Evolutionary conservation across 441 rosid species (phyloP).

Genomic region (Breynia disticha): DNA sequence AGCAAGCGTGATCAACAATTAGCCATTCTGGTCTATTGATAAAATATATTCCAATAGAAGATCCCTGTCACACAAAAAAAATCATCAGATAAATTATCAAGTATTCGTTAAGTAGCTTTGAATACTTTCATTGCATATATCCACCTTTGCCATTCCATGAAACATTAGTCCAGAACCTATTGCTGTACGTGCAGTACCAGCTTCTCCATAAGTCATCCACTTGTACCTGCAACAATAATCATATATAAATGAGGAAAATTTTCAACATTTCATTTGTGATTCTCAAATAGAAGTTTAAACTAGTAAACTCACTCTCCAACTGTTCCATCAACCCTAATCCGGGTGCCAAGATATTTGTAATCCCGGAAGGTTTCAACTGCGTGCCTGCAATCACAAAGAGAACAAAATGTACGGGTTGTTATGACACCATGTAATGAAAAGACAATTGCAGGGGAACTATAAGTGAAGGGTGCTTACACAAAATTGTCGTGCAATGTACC

Average conservation of each 20-base stretch:
- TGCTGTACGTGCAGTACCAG: conserved; percentile 74
- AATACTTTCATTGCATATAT: background rate
- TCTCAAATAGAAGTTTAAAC: conserved; percentile 5
- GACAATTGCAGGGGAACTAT: background rate
- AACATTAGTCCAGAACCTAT: conserved; percentile 75
- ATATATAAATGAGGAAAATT: conserved; percentile 10
- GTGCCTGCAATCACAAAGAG: conserved; percentile 36
- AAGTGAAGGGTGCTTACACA: conserved; percentile 44
- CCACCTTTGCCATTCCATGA: conserved; percentile 69
- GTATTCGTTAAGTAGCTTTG: background rate
- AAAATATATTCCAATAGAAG: conserved; percentile 80
- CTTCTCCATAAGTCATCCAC: conserved; percentile 99
- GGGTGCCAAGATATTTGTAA: conserved; percentile 83
- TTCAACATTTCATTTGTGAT: conserved; percentile 6
- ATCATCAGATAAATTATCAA: background rate
- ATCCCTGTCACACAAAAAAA: conserved; percentile 43
- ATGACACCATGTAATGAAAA: too few relatives aligned
- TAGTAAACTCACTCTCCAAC: conserved; percentile 77
- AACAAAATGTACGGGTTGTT: conserved; percentile 7
- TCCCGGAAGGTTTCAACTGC: conserved; percentile 71
- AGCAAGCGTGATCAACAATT: conserved; percentile 90
- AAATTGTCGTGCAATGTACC: conserved; percentile 93
- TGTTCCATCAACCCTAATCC: conserved; percentile 83
- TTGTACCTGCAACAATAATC: conserved; percentile 44
- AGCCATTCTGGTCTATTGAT: conserved; percentile 96